A percentile compares a stretch with the other conserved stretches of the same genome.
Conservation (phyloP, 228 moss, liverwort and hornwort genomes). For the Sphagnum fallax region DNA sequence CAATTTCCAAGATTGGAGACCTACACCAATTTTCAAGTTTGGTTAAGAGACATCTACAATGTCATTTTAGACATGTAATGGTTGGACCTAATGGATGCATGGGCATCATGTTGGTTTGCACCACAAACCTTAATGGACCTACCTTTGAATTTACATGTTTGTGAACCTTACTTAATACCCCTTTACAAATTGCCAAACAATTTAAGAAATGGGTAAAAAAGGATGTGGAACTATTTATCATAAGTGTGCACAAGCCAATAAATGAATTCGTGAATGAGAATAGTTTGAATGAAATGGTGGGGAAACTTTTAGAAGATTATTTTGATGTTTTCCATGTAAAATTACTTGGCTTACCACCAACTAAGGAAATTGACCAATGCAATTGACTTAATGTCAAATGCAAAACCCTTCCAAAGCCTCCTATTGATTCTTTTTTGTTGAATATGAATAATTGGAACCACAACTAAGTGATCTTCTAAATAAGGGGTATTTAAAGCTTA, state of each 20-base stretch:
- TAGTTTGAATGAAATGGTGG: not conserved
- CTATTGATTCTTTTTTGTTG: not conserved
- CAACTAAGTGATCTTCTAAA: not conserved
- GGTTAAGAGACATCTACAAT: not conserved
- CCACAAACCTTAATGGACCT: not conserved
- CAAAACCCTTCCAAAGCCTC: not conserved
- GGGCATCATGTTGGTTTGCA: not conserved
- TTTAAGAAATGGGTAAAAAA: not conserved
- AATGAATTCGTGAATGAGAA: not conserved
- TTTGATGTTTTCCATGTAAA: not conserved
- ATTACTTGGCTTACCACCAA: not conserved
- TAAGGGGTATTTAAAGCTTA: not conserved
- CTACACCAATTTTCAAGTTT: not conserved
- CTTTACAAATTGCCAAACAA: not conserved
- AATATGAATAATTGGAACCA: not conserved
- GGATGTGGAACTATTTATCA: not conserved
- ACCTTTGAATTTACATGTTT: not conserved
- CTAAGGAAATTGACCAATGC: conserved; percentile 1
- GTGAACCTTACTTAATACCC: not conserved
- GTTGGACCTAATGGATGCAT: conserved; percentile 1
- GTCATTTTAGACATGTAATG: not conserved
- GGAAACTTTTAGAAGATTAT: not conserved
- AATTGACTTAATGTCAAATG: not conserved
- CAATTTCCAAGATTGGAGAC: not conserved
- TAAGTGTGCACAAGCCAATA: not conserved